Conservation (phyloP, 2,329 filamentous ascomycete species). For the Sclerotinia glacialis region DNA sequence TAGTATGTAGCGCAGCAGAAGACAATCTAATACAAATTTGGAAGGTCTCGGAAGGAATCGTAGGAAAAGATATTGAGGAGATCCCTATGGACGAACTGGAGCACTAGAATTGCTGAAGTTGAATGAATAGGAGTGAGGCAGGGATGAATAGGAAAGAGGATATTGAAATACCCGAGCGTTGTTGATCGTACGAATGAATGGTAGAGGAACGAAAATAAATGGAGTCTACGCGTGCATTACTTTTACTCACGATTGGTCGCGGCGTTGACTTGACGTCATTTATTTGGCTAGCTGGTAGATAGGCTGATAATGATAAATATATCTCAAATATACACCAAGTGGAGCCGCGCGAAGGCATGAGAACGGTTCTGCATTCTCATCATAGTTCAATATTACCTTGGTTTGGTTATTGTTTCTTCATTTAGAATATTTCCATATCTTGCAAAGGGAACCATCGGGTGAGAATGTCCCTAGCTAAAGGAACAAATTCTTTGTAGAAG, state of each 20-base stretch:
- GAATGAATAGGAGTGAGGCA: neutral
- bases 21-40: conserved; percentile 96
- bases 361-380: too few species aligned
- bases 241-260: neutral
- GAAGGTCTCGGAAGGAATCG: conserved; percentile 81
- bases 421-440: too few species aligned
- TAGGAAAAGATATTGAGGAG: conserved; percentile 72
- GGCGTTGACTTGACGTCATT: conserved; percentile 9
- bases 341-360: neutral
- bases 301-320: conserved; percentile 7
- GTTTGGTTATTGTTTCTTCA: neutral
- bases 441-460: too few species aligned
- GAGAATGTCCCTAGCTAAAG: too few species aligned
- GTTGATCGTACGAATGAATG: conserved; percentile 7
- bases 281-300: conserved; percentile 2
- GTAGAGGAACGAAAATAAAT: neutral
- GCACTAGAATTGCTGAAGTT: conserved; percentile 41
- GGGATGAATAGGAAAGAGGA: neutral
- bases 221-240: conserved; percentile 1
- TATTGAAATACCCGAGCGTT: conserved; percentile 16
- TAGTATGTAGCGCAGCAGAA: conserved; percentile 91
- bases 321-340: neutral
- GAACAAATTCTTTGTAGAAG: too few species aligned
- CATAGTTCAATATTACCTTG: too few species aligned
- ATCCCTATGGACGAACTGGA: conserved; percentile 76